These are phyloP conservation scores for Atkinsonella texensis DNA, from an alignment of 2,329 filamentous ascomycete genomes.

Conservation along the genomic window DNA sequence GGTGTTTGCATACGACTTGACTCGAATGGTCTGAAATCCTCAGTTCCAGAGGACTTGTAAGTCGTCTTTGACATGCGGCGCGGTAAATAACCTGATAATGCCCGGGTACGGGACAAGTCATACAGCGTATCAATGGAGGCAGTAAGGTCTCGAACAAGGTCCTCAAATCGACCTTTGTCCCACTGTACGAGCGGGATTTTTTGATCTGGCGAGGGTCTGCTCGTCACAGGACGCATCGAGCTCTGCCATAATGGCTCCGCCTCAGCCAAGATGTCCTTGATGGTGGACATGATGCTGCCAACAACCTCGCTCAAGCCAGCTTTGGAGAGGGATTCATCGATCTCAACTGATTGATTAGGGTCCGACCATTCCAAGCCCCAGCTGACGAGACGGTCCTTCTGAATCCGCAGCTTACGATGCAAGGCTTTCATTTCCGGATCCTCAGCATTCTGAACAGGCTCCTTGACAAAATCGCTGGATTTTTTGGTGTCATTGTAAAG, in stretches of 20 bases:
- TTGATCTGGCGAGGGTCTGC: conserved; percentile 33
- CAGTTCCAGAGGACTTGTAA: conserved; percentile 23
- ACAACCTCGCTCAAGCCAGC: conserved; percentile 67
- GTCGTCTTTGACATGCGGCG: conserved; percentile 18
- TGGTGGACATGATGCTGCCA: conserved; percentile 66
- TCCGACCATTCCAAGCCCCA: conserved; percentile 79
- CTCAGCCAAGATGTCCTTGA: conserved; percentile 68
- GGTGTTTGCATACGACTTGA: conserved; percentile 50
- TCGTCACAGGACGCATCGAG: conserved; percentile 34
- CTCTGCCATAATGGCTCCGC: conserved; percentile 60
- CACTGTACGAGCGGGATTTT: conserved; percentile 48
- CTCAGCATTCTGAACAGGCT: conserved; percentile 48
- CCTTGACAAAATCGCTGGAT: conserved; percentile 60
- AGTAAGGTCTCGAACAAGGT: conserved; percentile 62
- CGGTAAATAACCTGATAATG: conserved; percentile 28
- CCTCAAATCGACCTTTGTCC: conserved; percentile 63
- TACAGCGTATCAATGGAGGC: conserved; percentile 70
- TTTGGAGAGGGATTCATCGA: conserved; percentile 58
- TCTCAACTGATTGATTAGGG: conserved; percentile 54
- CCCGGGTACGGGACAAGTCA: conserved; percentile 56
- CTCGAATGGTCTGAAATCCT: conserved; percentile 41
- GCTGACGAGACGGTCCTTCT: conserved; percentile 65
- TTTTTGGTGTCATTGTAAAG: conserved; percentile 75
- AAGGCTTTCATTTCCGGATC: conserved; percentile 59
- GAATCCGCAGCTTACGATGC: conserved; percentile 66